Percentiles rank a stretch among this genome's conserved stretches.
These are phyloP conservation scores for Nicotiana sylvestris DNA, from an alignment of 257 asterid genomes.

Conservation along the genomic window DNA sequence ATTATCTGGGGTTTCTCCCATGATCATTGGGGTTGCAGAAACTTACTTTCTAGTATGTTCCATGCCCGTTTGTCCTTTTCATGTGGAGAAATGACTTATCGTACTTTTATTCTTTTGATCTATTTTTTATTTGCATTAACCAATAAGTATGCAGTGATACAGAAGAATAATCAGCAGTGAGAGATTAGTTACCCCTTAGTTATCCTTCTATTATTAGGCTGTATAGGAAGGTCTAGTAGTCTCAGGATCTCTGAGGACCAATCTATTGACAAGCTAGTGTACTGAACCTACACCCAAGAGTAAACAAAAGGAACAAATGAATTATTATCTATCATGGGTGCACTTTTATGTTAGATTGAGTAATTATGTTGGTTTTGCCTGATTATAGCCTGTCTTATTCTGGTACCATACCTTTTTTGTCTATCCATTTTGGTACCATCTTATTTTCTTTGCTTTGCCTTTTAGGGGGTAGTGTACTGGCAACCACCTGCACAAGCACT, in stretches of 20 bases:
- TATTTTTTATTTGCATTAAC: not conserved
- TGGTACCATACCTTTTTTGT: not conserved
- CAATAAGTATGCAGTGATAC: not conserved
- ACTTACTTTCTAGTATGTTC: not conserved
- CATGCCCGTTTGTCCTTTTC: not conserved
- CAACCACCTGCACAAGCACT: slow-evolving; percentile 85
- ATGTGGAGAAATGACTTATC: not conserved
- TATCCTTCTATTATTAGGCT: not conserved
- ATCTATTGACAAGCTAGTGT: not conserved
- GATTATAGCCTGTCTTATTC: not conserved
- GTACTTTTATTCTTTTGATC: not conserved
- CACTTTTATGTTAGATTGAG: slow-evolving; percentile 2
- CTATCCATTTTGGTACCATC: not conserved
- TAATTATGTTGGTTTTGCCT: not conserved
- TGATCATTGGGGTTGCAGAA: not conserved
- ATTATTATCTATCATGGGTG: not conserved
- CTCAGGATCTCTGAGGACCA: not conserved
- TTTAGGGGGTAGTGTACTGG: slow-evolving; percentile 96
- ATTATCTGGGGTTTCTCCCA: not conserved
- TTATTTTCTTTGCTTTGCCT: not conserved
- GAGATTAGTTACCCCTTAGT: not conserved
- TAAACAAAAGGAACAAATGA: not conserved
- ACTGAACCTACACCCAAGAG: not conserved
- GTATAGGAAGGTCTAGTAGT: not conserved
- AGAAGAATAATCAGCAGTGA: not conserved